phyloP scores from a whole-genome alignment of 2,329 filamentous ascomycete genomes.

The Sporothrix globosa region DNA sequence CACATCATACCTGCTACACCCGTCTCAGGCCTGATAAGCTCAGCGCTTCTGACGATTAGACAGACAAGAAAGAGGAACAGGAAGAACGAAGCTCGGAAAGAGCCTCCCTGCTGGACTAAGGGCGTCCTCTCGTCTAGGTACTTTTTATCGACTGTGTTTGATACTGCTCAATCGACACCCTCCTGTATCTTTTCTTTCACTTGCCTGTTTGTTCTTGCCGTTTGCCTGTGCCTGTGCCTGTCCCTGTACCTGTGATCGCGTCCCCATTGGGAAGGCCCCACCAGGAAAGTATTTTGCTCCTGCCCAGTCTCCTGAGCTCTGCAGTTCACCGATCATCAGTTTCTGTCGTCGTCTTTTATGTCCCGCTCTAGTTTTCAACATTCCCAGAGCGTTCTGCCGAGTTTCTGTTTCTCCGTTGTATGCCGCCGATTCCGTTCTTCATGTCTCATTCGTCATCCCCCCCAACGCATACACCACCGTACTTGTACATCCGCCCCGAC shows the following conservation, averaged over 20 bases:
- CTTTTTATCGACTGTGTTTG: not conserved
- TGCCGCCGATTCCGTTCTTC: not conserved
- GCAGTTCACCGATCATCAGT: not conserved
- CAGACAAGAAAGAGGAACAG: not conserved
- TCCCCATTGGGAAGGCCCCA: slow-evolving; percentile 11
- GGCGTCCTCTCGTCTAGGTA: not conserved
- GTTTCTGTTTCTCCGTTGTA: not conserved
- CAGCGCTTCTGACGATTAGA: not conserved
- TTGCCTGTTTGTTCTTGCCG: slow-evolving; percentile 6
- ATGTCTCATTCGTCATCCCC: not conserved
- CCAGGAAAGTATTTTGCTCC: slow-evolving; percentile 5
- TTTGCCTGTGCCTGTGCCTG: not conserved
- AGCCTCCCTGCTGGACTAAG: not conserved
- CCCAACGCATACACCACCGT: not conserved
- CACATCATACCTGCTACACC: slow-evolving; percentile 30
- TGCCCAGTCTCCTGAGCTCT: not conserved
- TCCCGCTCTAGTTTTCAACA: not conserved
- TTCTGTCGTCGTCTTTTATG: not conserved
- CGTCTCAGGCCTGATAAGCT: not conserved
- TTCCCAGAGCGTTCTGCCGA: not conserved
- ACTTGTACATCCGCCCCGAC: not conserved
- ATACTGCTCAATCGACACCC: not conserved
- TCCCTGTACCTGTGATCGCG: not conserved
- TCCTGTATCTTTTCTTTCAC: not conserved
- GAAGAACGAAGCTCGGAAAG: not conserved